Conservation (phyloP, 2,329 filamentous ascomycete genomes). For the Sporothrix phasma region DNA sequence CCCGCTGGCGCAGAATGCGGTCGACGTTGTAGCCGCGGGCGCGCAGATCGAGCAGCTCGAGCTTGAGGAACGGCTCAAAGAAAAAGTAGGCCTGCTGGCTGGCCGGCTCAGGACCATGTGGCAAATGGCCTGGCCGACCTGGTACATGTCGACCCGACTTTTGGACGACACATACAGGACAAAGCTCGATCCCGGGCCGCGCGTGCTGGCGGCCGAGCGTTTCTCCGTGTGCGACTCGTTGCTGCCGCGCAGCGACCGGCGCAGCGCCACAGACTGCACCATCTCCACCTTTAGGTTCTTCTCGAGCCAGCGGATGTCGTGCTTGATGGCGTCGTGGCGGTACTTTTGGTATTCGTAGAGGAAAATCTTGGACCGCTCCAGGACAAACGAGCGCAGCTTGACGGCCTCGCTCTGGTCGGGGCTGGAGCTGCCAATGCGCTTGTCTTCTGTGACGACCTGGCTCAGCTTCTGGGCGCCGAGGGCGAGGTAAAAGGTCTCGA, state of each 20-base stretch:
- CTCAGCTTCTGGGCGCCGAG: constrained; percentile 72
- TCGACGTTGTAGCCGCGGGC: constrained; percentile 94
- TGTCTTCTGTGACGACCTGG: constrained; percentile 66
- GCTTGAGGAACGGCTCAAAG: constrained; percentile 80
- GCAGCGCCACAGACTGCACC: constrained; percentile 68
- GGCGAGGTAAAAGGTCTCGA: constrained; percentile 76
- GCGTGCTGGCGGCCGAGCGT: constrained; percentile 58
- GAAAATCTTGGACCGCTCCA: constrained; percentile 84
- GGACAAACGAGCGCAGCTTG: constrained; percentile 64
- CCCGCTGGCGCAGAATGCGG: constrained; percentile 79
- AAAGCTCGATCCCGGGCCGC: constrained; percentile 36
- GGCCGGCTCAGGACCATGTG: constrained; percentile 65
- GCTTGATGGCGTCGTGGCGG: constrained; percentile 65
- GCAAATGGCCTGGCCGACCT: constrained; percentile 81
- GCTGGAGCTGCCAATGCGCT: constrained; percentile 57
- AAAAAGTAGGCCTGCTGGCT: constrained; percentile 84
- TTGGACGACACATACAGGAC: constrained; percentile 67
- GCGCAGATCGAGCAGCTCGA: constrained; percentile 71
- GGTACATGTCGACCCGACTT: constrained; percentile 65
- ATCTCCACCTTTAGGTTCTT: constrained; percentile 69
- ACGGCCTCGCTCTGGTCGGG: constrained; percentile 47
- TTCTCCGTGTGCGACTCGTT: constrained; percentile 63
- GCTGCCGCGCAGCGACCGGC: constrained; percentile 60
- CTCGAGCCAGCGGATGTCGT: constrained; percentile 84
- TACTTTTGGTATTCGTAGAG: constrained; percentile 67